A percentile compares a stretch with the other conserved stretches of the same genome.
Evolutionary conservation across 345 rosid genomes (phyloP).

Genomic region (Kandelia obovata): DNA sequence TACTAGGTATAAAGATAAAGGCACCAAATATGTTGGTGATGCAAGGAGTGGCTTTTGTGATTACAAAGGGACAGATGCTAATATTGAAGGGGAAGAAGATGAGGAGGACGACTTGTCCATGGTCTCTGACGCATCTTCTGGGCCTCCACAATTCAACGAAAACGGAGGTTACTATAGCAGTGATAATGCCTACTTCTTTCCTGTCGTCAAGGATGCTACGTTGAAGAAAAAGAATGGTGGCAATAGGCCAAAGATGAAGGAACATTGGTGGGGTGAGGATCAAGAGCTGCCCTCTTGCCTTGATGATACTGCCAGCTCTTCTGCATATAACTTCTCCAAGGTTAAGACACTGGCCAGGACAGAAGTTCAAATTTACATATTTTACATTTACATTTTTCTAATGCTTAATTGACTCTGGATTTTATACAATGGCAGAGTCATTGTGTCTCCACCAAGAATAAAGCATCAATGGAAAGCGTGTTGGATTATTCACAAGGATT

Average conservation of each 20-base stretch:
- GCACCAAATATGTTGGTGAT: slow-evolving; percentile 8
- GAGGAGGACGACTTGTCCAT: slow-evolving; percentile 71
- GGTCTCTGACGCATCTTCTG: slow-evolving; percentile 98
- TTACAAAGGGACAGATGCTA: neutral
- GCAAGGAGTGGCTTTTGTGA: slow-evolving; percentile 19
- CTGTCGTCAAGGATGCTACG: slow-evolving; percentile 17
- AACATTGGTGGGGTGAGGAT: slow-evolving; percentile 28
- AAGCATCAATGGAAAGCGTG: slow-evolving; percentile 47
- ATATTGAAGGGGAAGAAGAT: slow-evolving; percentile 18
- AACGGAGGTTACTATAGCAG: slow-evolving; percentile 31
- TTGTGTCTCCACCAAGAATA: slow-evolving; percentile 35
- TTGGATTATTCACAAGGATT: slow-evolving; percentile 60
- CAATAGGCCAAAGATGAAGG: slow-evolving; percentile 36
- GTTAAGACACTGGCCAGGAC: slow-evolving; percentile 19
- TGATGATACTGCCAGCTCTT: slow-evolving; percentile 94
- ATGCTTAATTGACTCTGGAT: too few relatives aligned
- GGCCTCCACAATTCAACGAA: slow-evolving; percentile 65
- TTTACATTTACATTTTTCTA: too few relatives aligned
- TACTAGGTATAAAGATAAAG: slow-evolving; percentile 23
- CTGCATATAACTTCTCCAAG: slow-evolving; percentile 48
- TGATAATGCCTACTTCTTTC: slow-evolving; percentile 15
- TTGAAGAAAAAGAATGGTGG: slow-evolving; percentile 12
- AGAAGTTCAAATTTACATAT: too few relatives aligned
- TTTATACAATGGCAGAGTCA: slow-evolving; percentile 28
- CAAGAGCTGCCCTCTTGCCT: slow-evolving; percentile 47